Base-by-base conservation (phyloP, 1,139 yeast genomes). In the Eremothecium coryli region DNA sequence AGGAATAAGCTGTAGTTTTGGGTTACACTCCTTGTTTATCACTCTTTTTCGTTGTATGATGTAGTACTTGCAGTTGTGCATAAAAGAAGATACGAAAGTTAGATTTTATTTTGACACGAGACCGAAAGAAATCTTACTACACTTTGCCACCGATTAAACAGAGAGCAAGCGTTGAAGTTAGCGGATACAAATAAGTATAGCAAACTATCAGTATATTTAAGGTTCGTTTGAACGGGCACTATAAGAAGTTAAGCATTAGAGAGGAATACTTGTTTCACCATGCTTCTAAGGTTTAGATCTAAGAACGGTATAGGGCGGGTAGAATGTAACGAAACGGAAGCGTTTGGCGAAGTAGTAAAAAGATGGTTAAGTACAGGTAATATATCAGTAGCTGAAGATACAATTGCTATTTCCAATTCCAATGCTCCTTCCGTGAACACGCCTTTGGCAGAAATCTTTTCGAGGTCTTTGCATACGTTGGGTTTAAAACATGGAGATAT, bases 401-500 rank as follows among this genome's bases (percentile, higher is more conserved):
- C 52, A 11, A 31, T 52, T 16, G 34, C 48, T 11, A 56, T 74
- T 20, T 16, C 30, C 7, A 18, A 10, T 5, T 65, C 75, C 22
- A 56, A 61, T 27, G 54, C 60, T 21, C 82, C 82, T n/a, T 60
- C 65, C 18, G 22, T 10, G n/a, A 11, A 13, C 2, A 24, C 18
- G 12, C 29, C 26, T 9, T 69, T 62, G 10, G 64, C 61, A 14
- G 57, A 62, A 5, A 57, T 76, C 16, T 58, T 64, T 38, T 70
- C 70, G 9, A 60, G 61, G 30, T 58, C 77, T 1, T 60, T 82
- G 2, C 53, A 49, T 1, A 70, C 69, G 10, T 55, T 82, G 42
- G 82, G 82, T 0, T 61, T 74, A 44, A 67, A 66, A 45, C 90
- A 90, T 59, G 98, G 98, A n/a, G 95, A 84, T 46, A 67, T 88